These are phyloP conservation scores for Penicillium hesseltinei DNA, from an alignment of 2,329 filamentous ascomycete species.

Conservation along the genomic window DNA sequence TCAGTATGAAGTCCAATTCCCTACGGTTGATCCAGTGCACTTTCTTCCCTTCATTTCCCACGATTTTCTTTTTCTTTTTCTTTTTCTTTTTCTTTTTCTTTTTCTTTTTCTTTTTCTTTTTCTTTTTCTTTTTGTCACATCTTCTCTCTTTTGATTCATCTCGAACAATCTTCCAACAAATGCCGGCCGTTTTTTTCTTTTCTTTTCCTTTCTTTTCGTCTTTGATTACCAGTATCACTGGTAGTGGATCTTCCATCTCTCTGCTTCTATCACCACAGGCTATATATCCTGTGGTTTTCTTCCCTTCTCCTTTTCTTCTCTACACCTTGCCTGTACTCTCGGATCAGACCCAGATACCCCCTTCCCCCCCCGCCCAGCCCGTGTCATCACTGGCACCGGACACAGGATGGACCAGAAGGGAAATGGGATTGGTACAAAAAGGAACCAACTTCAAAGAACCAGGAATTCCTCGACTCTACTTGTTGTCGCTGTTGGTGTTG, in stretches of 20 bases:
- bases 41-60: conserved; percentile 12
- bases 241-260: neutral
- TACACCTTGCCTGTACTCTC: neutral
- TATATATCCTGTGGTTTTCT: neutral
- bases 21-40: conserved; percentile 7
- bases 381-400: neutral
- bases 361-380: neutral
- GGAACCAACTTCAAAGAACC: neutral
- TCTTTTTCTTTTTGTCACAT: conserved; percentile 2
- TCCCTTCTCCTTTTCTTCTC: neutral
- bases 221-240: conserved; percentile 4
- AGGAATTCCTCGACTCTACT: neutral
- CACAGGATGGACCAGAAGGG: neutral
- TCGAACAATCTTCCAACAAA: conserved; percentile 4
- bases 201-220: neutral
- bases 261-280: neutral
- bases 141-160: conserved; percentile 1
- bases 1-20: conserved; percentile 10
- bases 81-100: conserved; percentile 2
- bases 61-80: conserved; percentile 1
- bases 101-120: conserved; percentile 3
- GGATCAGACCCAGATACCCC: neutral
- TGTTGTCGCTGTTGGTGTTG: conserved; percentile 1
- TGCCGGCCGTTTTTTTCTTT: conserved; percentile 10
- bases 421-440: neutral